Percentiles rank a stretch among this genome's conserved stretches.
Evolutionary conservation across 129 eudicot species (phyloP).

Genomic region (Pulicaria dysenterica): DNA sequence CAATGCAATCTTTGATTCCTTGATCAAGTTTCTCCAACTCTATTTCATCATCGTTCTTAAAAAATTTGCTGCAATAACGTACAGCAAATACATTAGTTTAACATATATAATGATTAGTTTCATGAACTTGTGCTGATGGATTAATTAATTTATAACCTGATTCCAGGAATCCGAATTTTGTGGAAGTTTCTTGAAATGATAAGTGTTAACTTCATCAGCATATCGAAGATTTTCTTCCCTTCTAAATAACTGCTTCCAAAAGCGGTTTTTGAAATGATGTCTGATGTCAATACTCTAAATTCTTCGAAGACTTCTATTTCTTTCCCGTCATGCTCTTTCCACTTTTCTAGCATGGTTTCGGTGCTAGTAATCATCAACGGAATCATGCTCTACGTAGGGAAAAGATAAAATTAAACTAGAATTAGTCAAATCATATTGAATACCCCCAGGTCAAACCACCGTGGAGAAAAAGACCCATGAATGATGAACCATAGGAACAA

Average conservation of each 20-base stretch:
- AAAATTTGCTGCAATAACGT: conserved; percentile 31
- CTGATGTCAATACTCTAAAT: conserved; percentile 57
- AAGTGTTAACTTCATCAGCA: conserved; percentile 54
- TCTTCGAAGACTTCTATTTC: conserved; percentile 74
- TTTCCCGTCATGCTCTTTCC: conserved; percentile 57
- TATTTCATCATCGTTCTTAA: conserved; percentile 45
- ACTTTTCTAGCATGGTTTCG: conserved; percentile 52
- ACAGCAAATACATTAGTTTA: neutral
- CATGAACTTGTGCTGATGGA: neutral
- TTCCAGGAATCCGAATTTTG: conserved; percentile 48
- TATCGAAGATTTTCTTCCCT: conserved; percentile 65
- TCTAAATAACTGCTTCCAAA: conserved; percentile 74
- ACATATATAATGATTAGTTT: neutral
- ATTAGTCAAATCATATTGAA: neutral
- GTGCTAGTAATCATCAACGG: conserved; percentile 53
- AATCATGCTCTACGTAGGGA: conserved; percentile 54
- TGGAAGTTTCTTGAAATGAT: conserved; percentile 52
- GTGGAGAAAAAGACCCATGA: too few relatives aligned
- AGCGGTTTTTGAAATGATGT: conserved; percentile 70
- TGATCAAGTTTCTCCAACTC: conserved; percentile 69
- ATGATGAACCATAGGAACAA: too few relatives aligned
- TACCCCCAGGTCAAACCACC: too few relatives aligned
- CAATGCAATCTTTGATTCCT: conserved; percentile 55
- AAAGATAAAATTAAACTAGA: neutral
- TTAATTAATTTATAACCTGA: conserved; percentile 42